Evolutionary conservation across 2,329 filamentous ascomycete species (phyloP), one percentile per base, ranked within the genome.

Genomic region (Stachybotrys echinatus): DNA sequence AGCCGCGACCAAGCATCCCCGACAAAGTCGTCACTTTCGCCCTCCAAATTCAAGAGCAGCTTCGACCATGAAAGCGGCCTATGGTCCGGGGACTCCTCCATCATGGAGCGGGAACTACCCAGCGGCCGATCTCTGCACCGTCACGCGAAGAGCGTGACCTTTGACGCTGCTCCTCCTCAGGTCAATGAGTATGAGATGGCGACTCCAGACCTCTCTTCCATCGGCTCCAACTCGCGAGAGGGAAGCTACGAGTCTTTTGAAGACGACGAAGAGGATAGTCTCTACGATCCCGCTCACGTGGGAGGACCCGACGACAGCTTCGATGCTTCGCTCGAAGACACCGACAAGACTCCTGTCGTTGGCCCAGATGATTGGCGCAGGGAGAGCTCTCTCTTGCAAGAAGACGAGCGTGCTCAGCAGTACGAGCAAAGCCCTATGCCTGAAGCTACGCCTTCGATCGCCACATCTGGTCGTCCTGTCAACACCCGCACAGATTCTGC

Each of bases 131-230:
- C 77, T 12, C 76, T 91, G 40, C 87, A 90, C 64, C 87, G 91
- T 48, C 89, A 96, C 69, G 85, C 90, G 45, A 99, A 99, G 76
- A 96, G 92, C 61, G 94, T 99, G 51, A 99, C 92, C 1, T 99
- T 99, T 65, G 91, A 97, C 70, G 88, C 87, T 37, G 91, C 89
- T 2, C 92, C 92, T 20, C 94, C 94, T 21, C 89, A 95, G 65
- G 81, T 99, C 61, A 96, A 97, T 65, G 94, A 99, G 71, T 99
- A 97, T 67, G 94, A 97, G 70, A 92, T 96, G 88, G 88, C 90
- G 31, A 99, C 94, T 2, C 94, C 94, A 12, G 94, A 96, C 63
- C 82, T 95, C n/a, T 96, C 92, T 2, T 95, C 92, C 0, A 78
- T 95, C 21, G 89, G 89, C 22, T 92, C 89, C 45, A 91, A 87